phyloP scores from a whole-genome alignment of 257 asterid genomes.

The Solanum clarkiae region DNA sequence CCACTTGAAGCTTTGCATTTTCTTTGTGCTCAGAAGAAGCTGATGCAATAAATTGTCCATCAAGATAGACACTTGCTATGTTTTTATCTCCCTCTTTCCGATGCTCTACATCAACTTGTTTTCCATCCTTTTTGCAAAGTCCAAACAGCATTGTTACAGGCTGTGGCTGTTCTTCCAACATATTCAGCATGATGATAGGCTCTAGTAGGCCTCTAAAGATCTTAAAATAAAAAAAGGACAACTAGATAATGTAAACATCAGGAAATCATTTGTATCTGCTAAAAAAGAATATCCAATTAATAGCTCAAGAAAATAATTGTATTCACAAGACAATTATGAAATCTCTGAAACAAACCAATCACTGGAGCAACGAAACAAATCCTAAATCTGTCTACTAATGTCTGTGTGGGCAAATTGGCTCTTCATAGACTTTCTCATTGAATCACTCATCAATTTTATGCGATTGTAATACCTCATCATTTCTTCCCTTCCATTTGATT shows the following conservation, averaged over 20 bases:
- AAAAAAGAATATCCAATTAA: neutral
- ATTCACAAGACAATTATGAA: neutral
- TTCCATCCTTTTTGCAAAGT: slow-evolving; percentile 60
- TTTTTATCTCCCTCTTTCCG: slow-evolving; percentile 28
- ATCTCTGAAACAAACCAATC: neutral
- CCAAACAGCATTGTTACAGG: slow-evolving; percentile 66
- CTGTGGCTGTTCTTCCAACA: slow-evolving; percentile 55
- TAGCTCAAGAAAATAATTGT: neutral
- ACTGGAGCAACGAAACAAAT: neutral
- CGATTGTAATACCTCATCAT: neutral
- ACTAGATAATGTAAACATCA: neutral
- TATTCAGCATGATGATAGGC: slow-evolving; percentile 49
- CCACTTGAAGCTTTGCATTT: slow-evolving; percentile 69
- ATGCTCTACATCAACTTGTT: slow-evolving; percentile 31
- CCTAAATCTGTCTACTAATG: neutral
- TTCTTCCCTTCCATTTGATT: neutral
- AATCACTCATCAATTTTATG: neutral
- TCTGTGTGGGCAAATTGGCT: neutral
- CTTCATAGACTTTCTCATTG: neutral
- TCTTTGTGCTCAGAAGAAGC: slow-evolving; percentile 62
- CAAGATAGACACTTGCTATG: slow-evolving; percentile 44
- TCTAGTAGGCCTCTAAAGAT: slow-evolving; percentile 39
- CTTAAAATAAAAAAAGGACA: slow-evolving; percentile 25
- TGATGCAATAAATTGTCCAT: slow-evolving; percentile 46
- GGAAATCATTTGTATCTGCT: neutral